phyloP scores from a whole-genome alignment of 2,329 filamentous ascomycete genomes.

The Trichophyton schoenleinii region DNA sequence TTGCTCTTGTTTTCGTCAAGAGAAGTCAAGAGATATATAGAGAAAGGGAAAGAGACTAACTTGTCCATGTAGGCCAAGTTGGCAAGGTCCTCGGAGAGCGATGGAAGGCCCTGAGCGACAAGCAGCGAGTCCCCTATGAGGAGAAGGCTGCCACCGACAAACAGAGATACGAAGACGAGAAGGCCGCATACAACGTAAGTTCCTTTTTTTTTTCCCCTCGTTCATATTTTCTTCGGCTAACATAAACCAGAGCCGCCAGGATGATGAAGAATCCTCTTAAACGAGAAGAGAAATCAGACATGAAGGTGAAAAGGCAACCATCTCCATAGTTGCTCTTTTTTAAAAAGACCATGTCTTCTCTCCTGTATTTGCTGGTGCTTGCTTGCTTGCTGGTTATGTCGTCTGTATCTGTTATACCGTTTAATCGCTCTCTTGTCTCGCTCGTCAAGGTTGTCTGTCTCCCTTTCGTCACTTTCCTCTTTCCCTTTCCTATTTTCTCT shows the following conservation, averaged over 20 bases:
- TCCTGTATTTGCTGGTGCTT: not conserved
- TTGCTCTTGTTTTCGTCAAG: not conserved
- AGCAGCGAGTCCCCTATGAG: slow-evolving; percentile 88
- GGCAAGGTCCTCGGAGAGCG: slow-evolving; percentile 96
- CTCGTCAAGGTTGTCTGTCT: not conserved
- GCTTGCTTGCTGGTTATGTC: slow-evolving; percentile 4
- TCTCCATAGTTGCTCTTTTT: not conserved
- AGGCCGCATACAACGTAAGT: slow-evolving; percentile 81
- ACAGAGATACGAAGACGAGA: slow-evolving; percentile 98
- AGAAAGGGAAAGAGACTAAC: not conserved
- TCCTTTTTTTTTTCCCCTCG: not conserved
- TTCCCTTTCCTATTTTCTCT: not conserved
- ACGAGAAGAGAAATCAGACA: not conserved
- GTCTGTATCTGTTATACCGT: not conserved
- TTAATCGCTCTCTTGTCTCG: slow-evolving; percentile 3
- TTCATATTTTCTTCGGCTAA: not conserved
- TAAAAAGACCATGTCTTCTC: not conserved
- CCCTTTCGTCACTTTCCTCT: not conserved
- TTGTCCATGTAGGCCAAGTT: slow-evolving; percentile 58
- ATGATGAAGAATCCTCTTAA: slow-evolving; percentile 15
- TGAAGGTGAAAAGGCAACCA: not conserved
- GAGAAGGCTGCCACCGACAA: slow-evolving; percentile 94
- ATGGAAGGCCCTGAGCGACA: slow-evolving; percentile 93
- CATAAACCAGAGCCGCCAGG: slow-evolving; percentile 6
- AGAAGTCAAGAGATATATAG: not conserved